Base-by-base conservation (phyloP, 495 filamentous ascomycete species). In the Collariella sp. region DNA sequence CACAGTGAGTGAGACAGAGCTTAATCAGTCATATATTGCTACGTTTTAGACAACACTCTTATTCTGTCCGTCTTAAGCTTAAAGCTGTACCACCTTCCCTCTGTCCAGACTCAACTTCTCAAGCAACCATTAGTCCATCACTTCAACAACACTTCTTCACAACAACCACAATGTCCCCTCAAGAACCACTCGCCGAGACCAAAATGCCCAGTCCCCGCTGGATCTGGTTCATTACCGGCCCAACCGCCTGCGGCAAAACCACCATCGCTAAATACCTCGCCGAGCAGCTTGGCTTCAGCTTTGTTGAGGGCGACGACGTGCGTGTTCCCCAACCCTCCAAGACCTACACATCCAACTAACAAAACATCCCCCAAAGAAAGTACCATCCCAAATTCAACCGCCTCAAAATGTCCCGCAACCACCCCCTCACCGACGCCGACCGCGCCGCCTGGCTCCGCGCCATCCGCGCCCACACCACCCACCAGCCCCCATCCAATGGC, bases 281-380 rank as follows among this genome's bases (percentile, higher is more conserved):
- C 41, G 15, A 48, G 7, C 12, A 46, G 1, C 50, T 65, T 1
- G 23, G 72, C 65, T 55, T 71, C 65, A 60, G 29, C 51, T 70
- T n/a, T 70, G 64, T 71, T 4, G 71, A 76, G 59, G 76, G 75
- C 20, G 79, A 77, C 55, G 70, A 76, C 51, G 77, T 79, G 67
- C 54, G 72, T 57, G 16, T 13, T 20, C 39, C 19, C n/a, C 7
- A n/a, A 31, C 39, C 35, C 35, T 40, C 10, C 31, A 34, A 5
- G 11, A 23, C 15, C 20, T 23, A 5, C 31, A 5, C 5, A 34
- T 12, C 31, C 31, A 34, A 6, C 31, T 34, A 12, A 34, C 5
- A 34, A 34, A 12, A 34, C 31, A 6, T 34, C 5, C 31, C 5
- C 31, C 31, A 5, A 34, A 12, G 5, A 34, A 34, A 67, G 64